Evolutionary conservation across 1,139 yeast species (phyloP).

Genomic region (Zygosaccharomyces sapae): DNA sequence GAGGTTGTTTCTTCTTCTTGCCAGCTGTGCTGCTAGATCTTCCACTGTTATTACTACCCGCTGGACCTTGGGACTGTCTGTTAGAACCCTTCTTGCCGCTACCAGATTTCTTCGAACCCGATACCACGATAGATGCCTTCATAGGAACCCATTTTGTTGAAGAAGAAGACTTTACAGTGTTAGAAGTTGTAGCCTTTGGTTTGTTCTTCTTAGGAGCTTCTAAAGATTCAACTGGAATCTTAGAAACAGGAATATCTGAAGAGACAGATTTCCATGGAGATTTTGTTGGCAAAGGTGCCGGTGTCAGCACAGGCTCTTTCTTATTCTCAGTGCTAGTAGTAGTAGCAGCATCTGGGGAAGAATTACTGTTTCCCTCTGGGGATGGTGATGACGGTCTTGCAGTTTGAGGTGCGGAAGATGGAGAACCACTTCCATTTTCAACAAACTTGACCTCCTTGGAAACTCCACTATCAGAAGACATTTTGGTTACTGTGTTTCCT

Average conservation of each 20-base stretch:
- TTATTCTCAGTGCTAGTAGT: constrained; percentile 17
- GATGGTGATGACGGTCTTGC: background rate
- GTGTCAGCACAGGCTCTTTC: constrained; percentile 45
- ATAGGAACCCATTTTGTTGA: constrained; percentile 90
- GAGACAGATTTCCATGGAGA: constrained; percentile 61
- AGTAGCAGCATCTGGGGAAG: constrained; percentile 18
- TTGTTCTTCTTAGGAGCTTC: constrained; percentile 42
- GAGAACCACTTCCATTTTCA: constrained; percentile 3
- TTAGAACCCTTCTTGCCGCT: constrained; percentile 24
- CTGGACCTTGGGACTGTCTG: constrained; percentile 15
- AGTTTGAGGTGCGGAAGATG: constrained; percentile 4
- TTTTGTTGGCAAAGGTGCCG: constrained; percentile 72
- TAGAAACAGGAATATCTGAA: constrained; percentile 31
- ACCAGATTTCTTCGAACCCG: constrained; percentile 34
- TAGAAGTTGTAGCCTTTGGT: constrained; percentile 34
- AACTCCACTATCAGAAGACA: constrained; percentile 7
- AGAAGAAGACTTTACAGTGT: constrained; percentile 50
- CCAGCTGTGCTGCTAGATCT: constrained; percentile 9
- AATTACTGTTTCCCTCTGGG: constrained; percentile 17
- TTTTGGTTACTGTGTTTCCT: constrained; percentile 2
- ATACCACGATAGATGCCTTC: constrained; percentile 63
- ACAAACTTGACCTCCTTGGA: constrained; percentile 2
- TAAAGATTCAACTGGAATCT: constrained; percentile 37
- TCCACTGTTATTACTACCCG: constrained; percentile 14
- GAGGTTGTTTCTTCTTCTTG: constrained; percentile 14